Evolutionary conservation across 2,329 filamentous ascomycete species (phyloP).

Genomic region (Alternaria dauci): DNA sequence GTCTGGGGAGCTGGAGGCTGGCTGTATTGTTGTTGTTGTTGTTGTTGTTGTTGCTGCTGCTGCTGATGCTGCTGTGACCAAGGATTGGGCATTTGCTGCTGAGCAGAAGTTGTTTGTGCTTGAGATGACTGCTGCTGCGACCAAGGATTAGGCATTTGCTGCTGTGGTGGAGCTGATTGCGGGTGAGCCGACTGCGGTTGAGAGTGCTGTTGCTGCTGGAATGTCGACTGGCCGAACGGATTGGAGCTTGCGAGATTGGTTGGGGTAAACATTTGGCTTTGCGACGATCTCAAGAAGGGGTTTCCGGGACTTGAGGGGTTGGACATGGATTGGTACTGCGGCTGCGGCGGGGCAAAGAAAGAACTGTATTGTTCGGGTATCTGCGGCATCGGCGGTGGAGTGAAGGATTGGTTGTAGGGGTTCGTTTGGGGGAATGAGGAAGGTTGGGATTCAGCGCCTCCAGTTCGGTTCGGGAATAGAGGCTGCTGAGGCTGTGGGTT

Average conservation of each 20-base stretch:
- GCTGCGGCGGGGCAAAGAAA: conserved; percentile 42
- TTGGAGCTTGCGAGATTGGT: conserved; percentile 41
- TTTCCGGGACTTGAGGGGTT: conserved; percentile 51
- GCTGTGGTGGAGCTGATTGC: conserved; percentile 23
- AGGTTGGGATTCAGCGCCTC: conserved; percentile 60
- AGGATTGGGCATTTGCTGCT: conserved; percentile 35
- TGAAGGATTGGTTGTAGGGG: conserved; percentile 53
- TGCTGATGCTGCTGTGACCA: conserved; percentile 31
- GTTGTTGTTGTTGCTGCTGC: conserved; percentile 12
- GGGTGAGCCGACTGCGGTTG: conserved; percentile 26
- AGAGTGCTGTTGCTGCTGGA: conserved; percentile 32
- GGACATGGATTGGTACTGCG: conserved; percentile 51
- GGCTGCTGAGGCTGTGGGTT: conserved; percentile 26
- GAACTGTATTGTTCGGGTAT: conserved; percentile 50
- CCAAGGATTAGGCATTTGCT: conserved; percentile 37
- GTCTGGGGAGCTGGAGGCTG: conserved; percentile 23
- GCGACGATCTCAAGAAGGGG: conserved; percentile 55
- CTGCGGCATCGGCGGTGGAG: conserved; percentile 53
- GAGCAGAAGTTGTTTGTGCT: conserved; percentile 18
- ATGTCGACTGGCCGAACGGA: conserved; percentile 49
- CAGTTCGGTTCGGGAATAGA: conserved; percentile 79
- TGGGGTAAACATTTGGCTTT: conserved; percentile 55
- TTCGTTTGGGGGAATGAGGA: conserved; percentile 50
- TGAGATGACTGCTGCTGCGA: conserved; percentile 27
- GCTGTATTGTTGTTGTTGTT: conserved; percentile 10